phyloP scores from a whole-genome alignment of 352 stramenopile species.

The Globisporangium yorkense region DNA sequence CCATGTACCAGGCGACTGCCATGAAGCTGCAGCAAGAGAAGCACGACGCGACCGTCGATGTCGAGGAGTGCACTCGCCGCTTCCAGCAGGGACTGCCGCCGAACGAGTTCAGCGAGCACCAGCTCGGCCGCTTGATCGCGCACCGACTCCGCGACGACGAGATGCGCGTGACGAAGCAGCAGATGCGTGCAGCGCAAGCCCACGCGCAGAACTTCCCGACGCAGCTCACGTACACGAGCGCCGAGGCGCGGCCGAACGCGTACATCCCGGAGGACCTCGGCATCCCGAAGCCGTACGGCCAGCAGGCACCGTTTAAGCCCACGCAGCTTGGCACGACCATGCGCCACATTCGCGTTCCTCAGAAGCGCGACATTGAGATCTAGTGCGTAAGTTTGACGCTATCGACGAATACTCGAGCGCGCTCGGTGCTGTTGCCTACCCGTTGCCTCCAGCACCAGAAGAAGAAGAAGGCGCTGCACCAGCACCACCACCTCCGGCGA shows the following conservation, averaged over 20 bases:
- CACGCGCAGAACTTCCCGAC: conserved; percentile 60
- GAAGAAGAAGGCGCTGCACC: not conserved
- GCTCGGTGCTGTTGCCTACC: not conserved
- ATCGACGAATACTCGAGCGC: not conserved
- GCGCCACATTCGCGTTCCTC: conserved; percentile 88
- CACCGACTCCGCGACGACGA: conserved; percentile 53
- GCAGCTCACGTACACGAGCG: conserved; percentile 84
- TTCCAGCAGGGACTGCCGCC: conserved; percentile 65
- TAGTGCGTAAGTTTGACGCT: conserved; percentile 22
- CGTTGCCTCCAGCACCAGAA: too few species aligned
- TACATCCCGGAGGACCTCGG: conserved; percentile 92
- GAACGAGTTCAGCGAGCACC: conserved; percentile 70
- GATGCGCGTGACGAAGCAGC: conserved; percentile 29
- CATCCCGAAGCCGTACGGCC: conserved; percentile 92
- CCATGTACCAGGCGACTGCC: conserved; percentile 93
- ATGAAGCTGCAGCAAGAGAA: conserved; percentile 94
- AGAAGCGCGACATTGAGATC: conserved; percentile 91
- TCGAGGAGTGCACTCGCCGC: conserved; percentile 58
- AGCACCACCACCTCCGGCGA: not conserved
- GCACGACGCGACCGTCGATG: conserved; percentile 54
- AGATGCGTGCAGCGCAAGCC: conserved; percentile 27
- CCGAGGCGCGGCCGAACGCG: conserved; percentile 88
- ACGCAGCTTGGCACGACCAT: conserved; percentile 83
- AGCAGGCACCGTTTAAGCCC: conserved; percentile 90
- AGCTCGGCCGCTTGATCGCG: conserved; percentile 54